Evolutionary conservation across 2,329 filamentous ascomycete genomes (phyloP).

Genomic region (Aspergillus cejpii): DNA sequence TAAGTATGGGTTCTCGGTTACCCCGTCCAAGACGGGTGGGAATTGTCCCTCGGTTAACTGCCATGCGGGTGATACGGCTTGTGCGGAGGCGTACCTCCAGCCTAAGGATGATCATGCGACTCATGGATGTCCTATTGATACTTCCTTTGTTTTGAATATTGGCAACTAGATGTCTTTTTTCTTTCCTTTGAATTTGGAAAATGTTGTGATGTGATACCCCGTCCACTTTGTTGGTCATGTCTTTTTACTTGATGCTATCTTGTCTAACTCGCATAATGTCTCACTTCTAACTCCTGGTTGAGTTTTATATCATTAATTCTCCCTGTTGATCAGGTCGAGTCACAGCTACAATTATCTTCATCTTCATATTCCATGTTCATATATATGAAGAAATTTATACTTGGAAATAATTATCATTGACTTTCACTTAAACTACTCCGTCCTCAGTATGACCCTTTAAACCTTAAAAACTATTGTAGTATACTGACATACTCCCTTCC

Average conservation of each 20-base stretch:
- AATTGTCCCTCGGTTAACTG: constrained; percentile 34
- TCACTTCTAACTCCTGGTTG: neutral
- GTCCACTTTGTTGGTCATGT: neutral
- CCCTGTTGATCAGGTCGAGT: neutral
- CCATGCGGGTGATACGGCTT: constrained; percentile 30
- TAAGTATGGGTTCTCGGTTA: constrained; percentile 33
- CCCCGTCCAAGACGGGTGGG: constrained; percentile 20
- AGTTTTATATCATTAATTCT: constrained; percentile 1
- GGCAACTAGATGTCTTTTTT: constrained; percentile 17
- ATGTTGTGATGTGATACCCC: no score
- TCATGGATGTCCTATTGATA: constrained; percentile 35
- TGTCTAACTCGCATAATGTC: no score
- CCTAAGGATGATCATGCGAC: constrained; percentile 39
- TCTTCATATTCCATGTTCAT: neutral
- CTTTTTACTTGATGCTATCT: neutral
- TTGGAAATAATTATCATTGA: no score
- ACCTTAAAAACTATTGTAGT: no score
- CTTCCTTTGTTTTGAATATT: constrained; percentile 31
- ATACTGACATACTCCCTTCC: no score
- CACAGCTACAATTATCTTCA: neutral
- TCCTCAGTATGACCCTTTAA: no score
- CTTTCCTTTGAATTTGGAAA: neutral
- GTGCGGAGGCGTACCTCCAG: constrained; percentile 36
- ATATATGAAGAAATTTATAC: neutral
- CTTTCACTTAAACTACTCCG: no score